Evolutionary conservation across 306 rosid species (phyloP).

Genomic region (Fragaria vesca): DNA sequence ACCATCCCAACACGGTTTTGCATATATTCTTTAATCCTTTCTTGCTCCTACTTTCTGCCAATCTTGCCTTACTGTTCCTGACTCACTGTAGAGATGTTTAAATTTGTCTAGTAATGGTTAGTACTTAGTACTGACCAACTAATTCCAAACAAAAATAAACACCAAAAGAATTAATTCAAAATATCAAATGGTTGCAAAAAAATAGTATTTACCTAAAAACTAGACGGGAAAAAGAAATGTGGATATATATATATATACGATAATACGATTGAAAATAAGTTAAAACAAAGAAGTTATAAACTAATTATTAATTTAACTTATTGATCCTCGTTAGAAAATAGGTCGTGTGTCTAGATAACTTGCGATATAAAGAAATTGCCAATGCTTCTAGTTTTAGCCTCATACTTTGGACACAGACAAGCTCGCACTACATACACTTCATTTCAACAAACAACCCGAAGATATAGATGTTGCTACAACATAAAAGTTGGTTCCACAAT

Average conservation of each 20-base stretch:
- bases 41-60: not conserved
- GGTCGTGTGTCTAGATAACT: no score
- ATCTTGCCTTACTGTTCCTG: not conserved
- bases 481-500: not conserved
- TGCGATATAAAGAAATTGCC: no score
- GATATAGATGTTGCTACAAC: not conserved
- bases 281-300: no score
- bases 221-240: fast-evolving
- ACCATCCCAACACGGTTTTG: not conserved
- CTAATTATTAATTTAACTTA: no score
- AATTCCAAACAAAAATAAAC: not conserved
- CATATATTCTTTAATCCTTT: not conserved
- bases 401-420: no score
- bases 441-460: not conserved
- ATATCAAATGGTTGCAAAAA: not conserved
- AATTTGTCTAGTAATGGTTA: not conserved
- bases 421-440: not conserved
- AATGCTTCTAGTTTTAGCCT: no score
- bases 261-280: no score
- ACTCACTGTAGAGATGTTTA: not conserved
- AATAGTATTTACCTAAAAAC: no score
- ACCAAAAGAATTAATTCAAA: not conserved
- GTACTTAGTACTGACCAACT: not conserved
- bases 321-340: fast-evolving
- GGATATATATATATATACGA: no score